Base-by-base conservation (phyloP, 2,329 filamentous ascomycete genomes). In the Sordariomycetes sp. region DNA sequence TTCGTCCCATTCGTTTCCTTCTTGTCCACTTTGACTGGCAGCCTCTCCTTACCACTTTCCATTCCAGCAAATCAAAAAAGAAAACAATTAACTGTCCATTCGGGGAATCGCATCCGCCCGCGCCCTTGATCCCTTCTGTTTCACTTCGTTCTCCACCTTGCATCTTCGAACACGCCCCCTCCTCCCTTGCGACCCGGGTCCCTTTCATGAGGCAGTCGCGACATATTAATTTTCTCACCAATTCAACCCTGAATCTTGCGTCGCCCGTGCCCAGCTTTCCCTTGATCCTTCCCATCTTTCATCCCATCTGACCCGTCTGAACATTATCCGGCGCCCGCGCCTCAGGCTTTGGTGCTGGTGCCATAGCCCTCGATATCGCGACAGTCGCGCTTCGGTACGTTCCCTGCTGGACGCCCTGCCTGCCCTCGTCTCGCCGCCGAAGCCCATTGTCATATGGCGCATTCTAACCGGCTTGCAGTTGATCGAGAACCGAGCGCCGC, bases 61-160 rank as follows among this genome's bases (percentile, higher is more conserved):
- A 3, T 52, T 28, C 34, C 32, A 52, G 43, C 28, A 5, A 22
- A 32, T 32, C 4, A 4, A 32, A 32, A 32, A 32, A 32, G 8
- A n/a, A n/a, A n/a, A n/a, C n/a, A 14, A 52, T 24, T 18, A n/a
- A 10, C 43, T 22, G 11, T 22, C 20, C 46, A 20, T 8, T 24
- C 46, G 18, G 46, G 22, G 22, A 20, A 53, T 52, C 24, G 35
- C 50, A 46, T 46, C 46, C 51, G 56, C 22, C 40, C 50, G n/a
- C 50, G 28, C 28, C 8, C 8, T 32, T 32, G 28, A 34, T 58
- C 32, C 24, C 34, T 54, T 58, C 56, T 58, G 50, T 54, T 54
- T 50, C 56, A 53, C 52, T 37, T 51, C n/a, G 20, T 28, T 57
- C 55, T 57, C 55, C 25, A 53, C 43, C n/a, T 32, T 48, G 46